Conservation (phyloP, 225 moss, liverwort and hornwort genomes). For the Thuidium tamariscinum region DNA sequence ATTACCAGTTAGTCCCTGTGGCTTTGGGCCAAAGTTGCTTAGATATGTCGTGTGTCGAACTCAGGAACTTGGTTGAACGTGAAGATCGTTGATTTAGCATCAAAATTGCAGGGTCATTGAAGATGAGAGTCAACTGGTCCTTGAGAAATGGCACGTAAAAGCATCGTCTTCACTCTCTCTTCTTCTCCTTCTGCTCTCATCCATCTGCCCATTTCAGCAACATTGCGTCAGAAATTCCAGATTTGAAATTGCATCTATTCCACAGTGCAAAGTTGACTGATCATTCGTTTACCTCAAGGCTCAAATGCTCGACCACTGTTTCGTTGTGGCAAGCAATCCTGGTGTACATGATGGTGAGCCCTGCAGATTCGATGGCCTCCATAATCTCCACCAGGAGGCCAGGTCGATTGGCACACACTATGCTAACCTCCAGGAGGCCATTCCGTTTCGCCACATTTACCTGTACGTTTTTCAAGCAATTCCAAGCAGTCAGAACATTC, state of each 20-base stretch:
- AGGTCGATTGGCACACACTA: conserved; percentile 17
- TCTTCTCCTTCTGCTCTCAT: neutral
- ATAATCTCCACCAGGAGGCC: conserved; percentile 16
- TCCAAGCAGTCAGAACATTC: neutral
- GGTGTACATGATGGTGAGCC: neutral
- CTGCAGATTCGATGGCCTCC: conserved; percentile 11
- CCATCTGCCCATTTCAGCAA: neutral
- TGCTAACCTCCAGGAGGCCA: conserved; percentile 10
- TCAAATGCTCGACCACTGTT: conserved; percentile 7
- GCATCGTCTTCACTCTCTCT: conserved; percentile 3
- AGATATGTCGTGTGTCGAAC: neutral
- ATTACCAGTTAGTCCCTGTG: neutral
- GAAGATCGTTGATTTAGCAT: neutral
- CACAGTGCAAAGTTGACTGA: neutral
- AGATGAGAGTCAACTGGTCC: neutral
- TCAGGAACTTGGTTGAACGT: neutral
- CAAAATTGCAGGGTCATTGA: neutral
- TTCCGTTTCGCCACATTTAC: conserved; percentile 2
- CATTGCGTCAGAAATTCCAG: neutral
- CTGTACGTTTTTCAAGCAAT: neutral
- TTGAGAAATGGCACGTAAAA: neutral
- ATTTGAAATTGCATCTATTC: neutral
- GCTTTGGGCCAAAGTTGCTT: neutral
- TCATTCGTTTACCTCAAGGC: neutral
- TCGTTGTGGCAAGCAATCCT: conserved; percentile 8